Percentiles rank a stretch among this genome's conserved stretches.
These are phyloP conservation scores for Dioszegia hungarica DNA, from an alignment of 768 basidiomycete species.

Conservation along the genomic window DNA sequence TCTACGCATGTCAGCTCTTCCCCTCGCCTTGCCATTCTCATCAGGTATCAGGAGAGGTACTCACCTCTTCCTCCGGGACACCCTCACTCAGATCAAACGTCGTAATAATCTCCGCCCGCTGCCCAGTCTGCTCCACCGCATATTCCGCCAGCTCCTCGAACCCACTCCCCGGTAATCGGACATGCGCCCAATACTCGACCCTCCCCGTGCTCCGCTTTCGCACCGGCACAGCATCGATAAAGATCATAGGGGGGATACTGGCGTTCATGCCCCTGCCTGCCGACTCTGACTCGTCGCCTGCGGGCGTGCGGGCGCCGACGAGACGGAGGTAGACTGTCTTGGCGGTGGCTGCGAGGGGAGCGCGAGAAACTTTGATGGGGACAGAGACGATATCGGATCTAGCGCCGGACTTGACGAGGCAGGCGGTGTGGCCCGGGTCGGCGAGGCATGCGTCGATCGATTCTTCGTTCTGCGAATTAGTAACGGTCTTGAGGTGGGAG, in stretches of 20 bases:
- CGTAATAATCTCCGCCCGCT: neutral
- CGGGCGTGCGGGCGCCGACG: too few relatives aligned
- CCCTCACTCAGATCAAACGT: constrained; percentile 15
- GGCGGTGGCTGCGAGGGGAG: neutral
- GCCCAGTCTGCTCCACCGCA: constrained; percentile 8
- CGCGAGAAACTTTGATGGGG: constrained; percentile 5
- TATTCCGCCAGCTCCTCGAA: neutral
- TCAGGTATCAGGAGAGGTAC: too few relatives aligned
- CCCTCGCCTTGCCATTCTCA: too few relatives aligned
- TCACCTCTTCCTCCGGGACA: constrained; percentile 23
- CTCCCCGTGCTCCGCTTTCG: neutral
- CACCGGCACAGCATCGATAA: constrained; percentile 18
- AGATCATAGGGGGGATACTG: constrained; percentile 1
- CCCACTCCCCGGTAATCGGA: constrained; percentile 1
- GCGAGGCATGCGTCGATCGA: constrained; percentile 14
- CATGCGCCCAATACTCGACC: constrained; percentile 11
- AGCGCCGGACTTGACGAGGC: neutral
- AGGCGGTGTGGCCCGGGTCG: constrained; percentile 13
- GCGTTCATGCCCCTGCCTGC: too few relatives aligned
- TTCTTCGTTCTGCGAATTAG: constrained; percentile 11
- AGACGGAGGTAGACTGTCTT: constrained; percentile 20
- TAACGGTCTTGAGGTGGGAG: too few relatives aligned
- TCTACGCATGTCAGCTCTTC: constrained; percentile 3
- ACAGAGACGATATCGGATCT: neutral
- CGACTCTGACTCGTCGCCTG: too few relatives aligned